Conservation (phyloP, 495 filamentous ascomycete species). For the Tuber indicum region DNA sequence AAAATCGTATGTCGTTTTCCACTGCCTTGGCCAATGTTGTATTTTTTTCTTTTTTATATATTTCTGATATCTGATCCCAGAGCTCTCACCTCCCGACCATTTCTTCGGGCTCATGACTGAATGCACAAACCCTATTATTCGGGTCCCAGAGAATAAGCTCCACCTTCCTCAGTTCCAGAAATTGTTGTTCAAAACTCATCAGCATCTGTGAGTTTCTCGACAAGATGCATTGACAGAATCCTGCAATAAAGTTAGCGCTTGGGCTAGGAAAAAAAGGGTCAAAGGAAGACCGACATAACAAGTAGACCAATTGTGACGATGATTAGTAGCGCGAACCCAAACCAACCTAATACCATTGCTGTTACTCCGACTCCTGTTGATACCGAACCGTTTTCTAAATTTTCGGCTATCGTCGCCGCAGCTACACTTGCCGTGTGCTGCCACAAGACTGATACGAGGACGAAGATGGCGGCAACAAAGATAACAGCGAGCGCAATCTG, state of each 20-base stretch:
- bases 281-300: slow-evolving; percentile 56
- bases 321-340: slow-evolving; percentile 84
- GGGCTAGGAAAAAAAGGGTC: background rate
- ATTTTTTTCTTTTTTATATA: background rate
- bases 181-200: slow-evolving; percentile 2
- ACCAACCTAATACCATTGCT: slow-evolving; percentile 96
- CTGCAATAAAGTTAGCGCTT: slow-evolving; percentile 23
- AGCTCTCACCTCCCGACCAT: background rate
- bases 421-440: slow-evolving; percentile 92
- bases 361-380: slow-evolving; percentile 79
- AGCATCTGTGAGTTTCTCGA: slow-evolving; percentile 39
- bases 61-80: background rate
- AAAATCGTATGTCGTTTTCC: background rate
- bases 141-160: background rate
- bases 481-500: slow-evolving; percentile 71
- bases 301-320: slow-evolving; percentile 89
- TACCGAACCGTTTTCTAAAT: slow-evolving; percentile 90
- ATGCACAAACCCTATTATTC: background rate
- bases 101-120: background rate
- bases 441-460: slow-evolving; percentile 67
- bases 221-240: slow-evolving; percentile 42
- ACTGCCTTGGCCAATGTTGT: background rate
- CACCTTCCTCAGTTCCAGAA: background rate
- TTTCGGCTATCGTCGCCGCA: slow-evolving; percentile 84
- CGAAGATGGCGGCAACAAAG: slow-evolving; percentile 71